phyloP scores from a whole-genome alignment of 768 basidiomycete genomes.

The Lactifluus pinguis region DNA sequence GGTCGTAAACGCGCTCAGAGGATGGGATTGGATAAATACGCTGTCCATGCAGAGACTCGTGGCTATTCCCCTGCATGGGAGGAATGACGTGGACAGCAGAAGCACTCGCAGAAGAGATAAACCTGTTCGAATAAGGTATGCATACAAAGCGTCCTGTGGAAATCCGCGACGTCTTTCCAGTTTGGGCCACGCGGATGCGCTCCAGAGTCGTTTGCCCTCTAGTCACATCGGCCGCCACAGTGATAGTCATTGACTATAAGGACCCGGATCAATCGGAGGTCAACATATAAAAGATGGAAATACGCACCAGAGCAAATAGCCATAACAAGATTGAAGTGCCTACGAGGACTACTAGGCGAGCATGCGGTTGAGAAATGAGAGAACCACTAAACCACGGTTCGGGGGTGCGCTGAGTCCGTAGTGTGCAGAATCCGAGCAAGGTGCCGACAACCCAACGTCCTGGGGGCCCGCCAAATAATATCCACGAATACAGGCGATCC shows the following conservation, averaged over 20 bases:
- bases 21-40: constrained; percentile 7
- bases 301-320: constrained; percentile 15
- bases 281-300: neutral
- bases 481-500: constrained; percentile 19
- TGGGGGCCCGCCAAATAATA: constrained; percentile 19
- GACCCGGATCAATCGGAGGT: neutral
- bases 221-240: constrained; percentile 5
- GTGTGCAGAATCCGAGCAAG: constrained; percentile 16
- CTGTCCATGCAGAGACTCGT: neutral
- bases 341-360: constrained; percentile 5
- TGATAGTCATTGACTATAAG: constrained; percentile 12
- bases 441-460: constrained; percentile 19
- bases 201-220: constrained; percentile 16
- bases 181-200: neutral
- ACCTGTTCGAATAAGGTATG: constrained; percentile 1
- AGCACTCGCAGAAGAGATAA: neutral
- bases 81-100: constrained; percentile 1
- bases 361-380: constrained; percentile 14
- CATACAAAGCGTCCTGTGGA: constrained; percentile 9
- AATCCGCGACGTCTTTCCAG: neutral
- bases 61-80: neutral
- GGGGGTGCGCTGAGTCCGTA: constrained; percentile 6
- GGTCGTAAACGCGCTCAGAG: constrained; percentile 17
- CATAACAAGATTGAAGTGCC: constrained; percentile 3
- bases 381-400: constrained; percentile 10